Base-by-base conservation (phyloP, 108 stramenopile species). In the Skeletonema tropicum region DNA sequence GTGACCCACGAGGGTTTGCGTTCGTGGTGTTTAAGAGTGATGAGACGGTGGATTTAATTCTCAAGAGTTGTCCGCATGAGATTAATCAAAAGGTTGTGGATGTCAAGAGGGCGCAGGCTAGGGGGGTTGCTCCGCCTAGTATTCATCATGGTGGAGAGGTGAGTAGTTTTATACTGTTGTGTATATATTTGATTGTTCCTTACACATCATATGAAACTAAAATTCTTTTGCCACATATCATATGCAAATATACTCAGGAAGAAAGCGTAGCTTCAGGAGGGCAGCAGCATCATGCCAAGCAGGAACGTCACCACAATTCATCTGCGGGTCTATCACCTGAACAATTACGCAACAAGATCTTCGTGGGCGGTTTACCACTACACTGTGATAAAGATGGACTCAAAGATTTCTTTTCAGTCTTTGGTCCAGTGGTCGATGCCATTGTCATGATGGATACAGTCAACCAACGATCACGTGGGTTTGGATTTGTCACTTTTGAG, bases 401-500 rank as follows among this genome's bases (percentile, higher is more conserved):
- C 17, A 87, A 93, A 70, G 82, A 90, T 46, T 86, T 95, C 39
- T 98, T 98, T 85, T 80, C 80, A 68, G 85, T 90, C 71, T 95
- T 90, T 71, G 94, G 94, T 12, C 72, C 89, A 12, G 91, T 97
- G 30, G 85, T 80, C 9, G 93, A 94, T 80, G 84, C 94, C 26
- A 88, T 94, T 49, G 90, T 94, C 15, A 94, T 94, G 94, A 81
- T 94, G 65, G 94, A 94, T 64, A 90, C 88, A 70, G 82, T 77
- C 21, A 78, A 83, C 3, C 89, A 87, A 42, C 87, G 93, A 14
- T 89, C 90, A 13, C 76, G 94, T 61, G 94, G 96, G 35, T 97
- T 96, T 77, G 97, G 92, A 14, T 98, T 98, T 83, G 91, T 98
- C 13, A 96, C 92, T 10, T 93, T 92, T 76, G 90, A 91, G 74